These are phyloP conservation scores for Lophiotrema nucula DNA, from an alignment of 495 filamentous ascomycete species.

Conservation along the genomic window DNA sequence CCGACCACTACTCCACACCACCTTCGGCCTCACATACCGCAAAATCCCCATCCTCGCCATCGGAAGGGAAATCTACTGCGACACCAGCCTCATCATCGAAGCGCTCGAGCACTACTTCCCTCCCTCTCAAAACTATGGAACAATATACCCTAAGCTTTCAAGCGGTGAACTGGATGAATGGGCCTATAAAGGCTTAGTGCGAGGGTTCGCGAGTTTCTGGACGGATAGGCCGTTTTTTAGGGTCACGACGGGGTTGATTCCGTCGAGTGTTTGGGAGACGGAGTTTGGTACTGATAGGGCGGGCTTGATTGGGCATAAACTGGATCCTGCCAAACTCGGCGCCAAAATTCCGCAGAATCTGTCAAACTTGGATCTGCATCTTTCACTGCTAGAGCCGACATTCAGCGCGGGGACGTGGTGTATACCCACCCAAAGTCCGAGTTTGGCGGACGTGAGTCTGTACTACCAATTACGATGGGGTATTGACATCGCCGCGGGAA, in stretches of 20 bases:
- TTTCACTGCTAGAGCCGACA: constrained; percentile 38
- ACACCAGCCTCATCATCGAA: constrained; percentile 38
- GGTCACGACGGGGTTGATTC: constrained; percentile 39
- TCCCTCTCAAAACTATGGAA: neutral
- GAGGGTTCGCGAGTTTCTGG: constrained; percentile 29
- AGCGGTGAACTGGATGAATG: neutral
- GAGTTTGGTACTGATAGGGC: constrained; percentile 36
- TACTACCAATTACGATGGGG: constrained; percentile 40
- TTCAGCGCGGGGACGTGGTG: constrained; percentile 28
- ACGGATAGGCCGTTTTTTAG: constrained; percentile 36
- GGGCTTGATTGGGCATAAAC: constrained; percentile 36
- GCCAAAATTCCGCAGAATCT: constrained; percentile 36
- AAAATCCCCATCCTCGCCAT: constrained; percentile 41
- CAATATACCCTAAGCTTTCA: constrained; percentile 15
- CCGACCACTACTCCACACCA: constrained; percentile 31
- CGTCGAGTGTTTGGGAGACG: constrained; percentile 36
- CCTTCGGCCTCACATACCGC: constrained; percentile 39
- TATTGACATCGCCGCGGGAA: constrained; percentile 34
- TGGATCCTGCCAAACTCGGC: constrained; percentile 38
- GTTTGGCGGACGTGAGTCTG: constrained; percentile 35
- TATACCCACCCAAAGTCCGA: constrained; percentile 33
- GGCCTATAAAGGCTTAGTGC: constrained; percentile 13
- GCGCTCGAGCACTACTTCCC: constrained; percentile 36
- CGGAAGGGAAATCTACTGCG: constrained; percentile 41
- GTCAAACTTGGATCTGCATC: constrained; percentile 37